A percentile compares a stretch with the other conserved stretches of the same genome.
phyloP scores from a whole-genome alignment of 2,329 filamentous ascomycete species.

The Hirsutella minnesotensis region DNA sequence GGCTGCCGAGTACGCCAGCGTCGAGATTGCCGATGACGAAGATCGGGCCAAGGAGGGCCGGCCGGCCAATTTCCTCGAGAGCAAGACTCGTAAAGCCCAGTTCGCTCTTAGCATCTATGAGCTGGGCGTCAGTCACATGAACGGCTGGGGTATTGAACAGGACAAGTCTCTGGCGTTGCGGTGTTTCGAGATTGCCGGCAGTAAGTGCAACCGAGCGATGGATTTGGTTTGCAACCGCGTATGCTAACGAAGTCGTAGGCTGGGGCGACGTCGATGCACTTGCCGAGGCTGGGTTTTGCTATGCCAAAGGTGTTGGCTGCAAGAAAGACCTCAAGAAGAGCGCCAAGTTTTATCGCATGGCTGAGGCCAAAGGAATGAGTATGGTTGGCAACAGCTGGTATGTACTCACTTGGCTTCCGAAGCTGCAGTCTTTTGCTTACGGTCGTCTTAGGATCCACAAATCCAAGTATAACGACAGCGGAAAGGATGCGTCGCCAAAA shows the following conservation, averaged over 20 bases:
- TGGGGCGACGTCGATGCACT: conserved; percentile 96
- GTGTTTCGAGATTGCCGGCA: conserved; percentile 93
- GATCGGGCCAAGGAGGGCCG: conserved; percentile 52
- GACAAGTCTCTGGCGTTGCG: conserved; percentile 78
- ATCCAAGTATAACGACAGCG: conserved; percentile 72
- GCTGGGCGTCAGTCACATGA: conserved; percentile 91
- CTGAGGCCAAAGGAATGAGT: conserved; percentile 85
- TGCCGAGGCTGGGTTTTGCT: conserved; percentile 91
- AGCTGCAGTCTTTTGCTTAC: neutral
- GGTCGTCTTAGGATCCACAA: conserved; percentile 75
- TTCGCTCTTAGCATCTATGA: conserved; percentile 95
- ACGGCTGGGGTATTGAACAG: conserved; percentile 93
- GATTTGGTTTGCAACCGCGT: neutral
- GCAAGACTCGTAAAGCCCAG: conserved; percentile 78
- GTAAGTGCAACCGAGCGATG: conserved; percentile 30
- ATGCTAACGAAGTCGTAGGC: conserved; percentile 26
- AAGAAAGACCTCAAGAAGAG: conserved; percentile 96
- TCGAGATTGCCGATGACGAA: conserved; percentile 77
- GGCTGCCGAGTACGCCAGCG: conserved; percentile 71
- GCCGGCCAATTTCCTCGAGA: conserved; percentile 52
- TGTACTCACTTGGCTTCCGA: conserved; percentile 21
- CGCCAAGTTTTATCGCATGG: conserved; percentile 79
- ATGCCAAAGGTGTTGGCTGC: conserved; percentile 82
- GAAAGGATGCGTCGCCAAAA: conserved; percentile 20
- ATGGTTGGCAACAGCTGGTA: conserved; percentile 99